Evolutionary conservation across 2,329 filamentous ascomycete species (phyloP).

Genomic region (Stachybotrys elegans): DNA sequence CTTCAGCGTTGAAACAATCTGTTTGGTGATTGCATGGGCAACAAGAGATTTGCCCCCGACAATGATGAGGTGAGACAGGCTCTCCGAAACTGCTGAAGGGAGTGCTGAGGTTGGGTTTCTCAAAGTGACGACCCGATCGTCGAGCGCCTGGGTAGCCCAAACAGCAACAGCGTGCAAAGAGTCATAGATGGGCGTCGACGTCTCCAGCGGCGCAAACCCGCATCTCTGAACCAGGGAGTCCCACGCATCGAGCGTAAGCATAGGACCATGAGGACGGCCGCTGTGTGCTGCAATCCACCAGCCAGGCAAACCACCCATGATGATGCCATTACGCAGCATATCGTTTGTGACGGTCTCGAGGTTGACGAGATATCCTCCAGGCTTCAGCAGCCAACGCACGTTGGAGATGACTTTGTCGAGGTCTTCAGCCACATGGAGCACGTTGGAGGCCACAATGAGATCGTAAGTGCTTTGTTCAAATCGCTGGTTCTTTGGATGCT

Average conservation of each 20-base stretch:
- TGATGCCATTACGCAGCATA: not conserved
- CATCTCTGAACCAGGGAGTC: conserved; percentile 5
- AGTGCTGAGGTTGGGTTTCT: conserved; percentile 6
- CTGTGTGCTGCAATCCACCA: conserved; percentile 8
- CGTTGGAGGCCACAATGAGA: not conserved
- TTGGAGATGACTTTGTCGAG: not conserved
- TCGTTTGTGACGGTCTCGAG: not conserved
- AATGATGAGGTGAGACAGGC: conserved; percentile 4
- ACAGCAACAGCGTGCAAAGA: conserved; percentile 6
- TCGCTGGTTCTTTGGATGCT: not conserved
- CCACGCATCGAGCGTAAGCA: conserved; percentile 5
- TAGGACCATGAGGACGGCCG: conserved; percentile 1
- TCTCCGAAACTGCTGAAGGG: conserved; percentile 1
- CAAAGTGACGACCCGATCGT: conserved; percentile 6
- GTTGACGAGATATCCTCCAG: not conserved
- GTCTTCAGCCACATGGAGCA: not conserved
- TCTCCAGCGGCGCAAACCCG: conserved; percentile 6
- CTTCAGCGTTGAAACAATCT: conserved; percentile 5
- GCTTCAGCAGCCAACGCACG: not conserved
- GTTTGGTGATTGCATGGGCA: conserved; percentile 1
- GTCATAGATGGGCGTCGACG: conserved; percentile 7
- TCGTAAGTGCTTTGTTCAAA: not conserved
- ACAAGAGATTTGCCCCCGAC: conserved; percentile 8
- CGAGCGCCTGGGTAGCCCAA: conserved; percentile 9
- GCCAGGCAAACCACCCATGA: conserved; percentile 5